Conservation (phyloP, 805 yeast genomes). For the Isabelozyma rhagii region DNA sequence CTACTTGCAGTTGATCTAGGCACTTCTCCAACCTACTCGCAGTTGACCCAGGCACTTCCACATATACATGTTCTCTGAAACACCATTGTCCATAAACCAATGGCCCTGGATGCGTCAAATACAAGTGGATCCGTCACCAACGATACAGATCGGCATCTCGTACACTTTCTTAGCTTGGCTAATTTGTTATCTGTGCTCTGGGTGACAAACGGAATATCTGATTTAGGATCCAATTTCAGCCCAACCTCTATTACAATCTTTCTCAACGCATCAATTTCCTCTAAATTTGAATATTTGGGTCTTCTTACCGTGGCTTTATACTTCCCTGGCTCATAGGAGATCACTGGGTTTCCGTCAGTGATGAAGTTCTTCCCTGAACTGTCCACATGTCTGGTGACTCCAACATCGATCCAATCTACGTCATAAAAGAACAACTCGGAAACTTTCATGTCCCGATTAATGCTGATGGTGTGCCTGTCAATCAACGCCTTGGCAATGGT, state of each 20-base stretch:
- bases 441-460: conserved; percentile 44
- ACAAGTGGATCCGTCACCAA: conserved; percentile 36
- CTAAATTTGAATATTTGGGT: conserved; percentile 16
- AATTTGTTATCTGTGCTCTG: neutral
- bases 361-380: conserved; percentile 9
- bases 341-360: neutral
- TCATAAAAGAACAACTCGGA: conserved; percentile 61
- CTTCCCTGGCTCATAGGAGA: conserved; percentile 1
- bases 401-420: conserved; percentile 59
- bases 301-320: conserved; percentile 13
- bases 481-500: conserved; percentile 43
- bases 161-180: conserved; percentile 30
- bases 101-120: conserved; percentile 26
- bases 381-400: conserved; percentile 13
- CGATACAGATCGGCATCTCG: conserved; percentile 42
- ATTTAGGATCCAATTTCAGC: conserved; percentile 2
- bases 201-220: neutral
- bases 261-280: conserved; percentile 35
- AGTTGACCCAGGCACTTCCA: conserved; percentile 71
- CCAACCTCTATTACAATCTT: conserved; percentile 25
- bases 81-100: conserved; percentile 56
- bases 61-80: conserved; percentile 75
- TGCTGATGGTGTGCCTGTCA: conserved; percentile 43
- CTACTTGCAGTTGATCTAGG: neutral
- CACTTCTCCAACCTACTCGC: neutral